A percentile compares a stretch with the other conserved stretches of the same genome.
Evolutionary conservation across 2,329 filamentous ascomycete genomes (phyloP).

Genomic region (Pseudogymnoascus sp.): DNA sequence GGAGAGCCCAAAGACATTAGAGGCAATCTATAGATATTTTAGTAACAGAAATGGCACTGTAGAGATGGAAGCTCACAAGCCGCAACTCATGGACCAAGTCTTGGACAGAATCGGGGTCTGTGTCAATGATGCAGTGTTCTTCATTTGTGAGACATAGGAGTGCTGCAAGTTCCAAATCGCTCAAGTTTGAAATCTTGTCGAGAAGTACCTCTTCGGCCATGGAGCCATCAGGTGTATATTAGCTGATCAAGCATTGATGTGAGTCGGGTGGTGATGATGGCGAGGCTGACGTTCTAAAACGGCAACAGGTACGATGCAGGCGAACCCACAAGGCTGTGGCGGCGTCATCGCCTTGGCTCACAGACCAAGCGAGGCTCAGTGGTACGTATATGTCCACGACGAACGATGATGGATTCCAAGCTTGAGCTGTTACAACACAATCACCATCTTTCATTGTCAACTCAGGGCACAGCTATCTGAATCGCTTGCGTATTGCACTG

Average conservation of each 20-base stretch:
- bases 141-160: constrained; percentile 73
- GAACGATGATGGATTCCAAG: background rate
- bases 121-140: constrained; percentile 85
- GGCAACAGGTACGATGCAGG: background rate
- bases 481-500: background rate
- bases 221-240: constrained; percentile 19
- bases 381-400: constrained; percentile 5
- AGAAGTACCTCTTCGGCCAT: constrained; percentile 60
- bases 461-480: background rate
- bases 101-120: constrained; percentile 54
- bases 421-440: background rate
- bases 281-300: constrained; percentile 2
- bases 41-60: background rate
- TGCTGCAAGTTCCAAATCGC: constrained; percentile 80
- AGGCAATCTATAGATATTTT: constrained; percentile 48
- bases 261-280: constrained; percentile 3
- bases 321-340: background rate
- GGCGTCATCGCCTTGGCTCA: background rate
- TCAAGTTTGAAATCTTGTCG: constrained; percentile 67
- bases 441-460: constrained; percentile 5
- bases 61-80: constrained; percentile 43
- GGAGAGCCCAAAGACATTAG: constrained; percentile 65
- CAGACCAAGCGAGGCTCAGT: constrained; percentile 9
- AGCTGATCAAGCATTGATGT: background rate
- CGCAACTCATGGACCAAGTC: constrained; percentile 68